Conservation (phyloP, 345 rosid species). For the Leavenworthia alabamica region DNA sequence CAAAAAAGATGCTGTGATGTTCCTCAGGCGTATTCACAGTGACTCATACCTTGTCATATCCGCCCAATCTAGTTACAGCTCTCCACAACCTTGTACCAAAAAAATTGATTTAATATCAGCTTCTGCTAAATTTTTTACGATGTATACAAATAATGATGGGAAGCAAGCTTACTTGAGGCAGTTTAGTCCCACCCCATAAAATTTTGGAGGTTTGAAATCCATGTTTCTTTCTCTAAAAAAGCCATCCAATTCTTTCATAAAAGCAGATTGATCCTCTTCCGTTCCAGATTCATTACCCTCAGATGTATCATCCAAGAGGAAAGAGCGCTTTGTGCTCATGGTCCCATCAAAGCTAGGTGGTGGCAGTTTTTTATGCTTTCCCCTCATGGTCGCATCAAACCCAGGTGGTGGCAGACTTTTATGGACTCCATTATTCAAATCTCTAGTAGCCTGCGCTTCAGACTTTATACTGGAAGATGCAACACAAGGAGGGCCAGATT, state of each 20-base stretch:
- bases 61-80: slow-evolving; percentile 79
- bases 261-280: slow-evolving; percentile 62
- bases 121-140: slow-evolving; percentile 4
- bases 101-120: slow-evolving; percentile 8
- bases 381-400: slow-evolving; percentile 32
- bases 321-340: slow-evolving; percentile 34
- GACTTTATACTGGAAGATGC: too few species aligned
- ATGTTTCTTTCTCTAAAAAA: slow-evolving; percentile 50
- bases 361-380: slow-evolving; percentile 25
- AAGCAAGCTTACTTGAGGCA: slow-evolving; percentile 64
- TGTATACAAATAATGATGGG: slow-evolving; percentile 2
- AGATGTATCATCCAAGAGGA: slow-evolving; percentile 39
- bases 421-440: too few species aligned
- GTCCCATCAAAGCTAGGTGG: slow-evolving; percentile 31
- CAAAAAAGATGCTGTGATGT: too few species aligned
- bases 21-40: too few species aligned
- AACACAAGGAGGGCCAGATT: too few species aligned
- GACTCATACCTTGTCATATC: slow-evolving; percentile 79
- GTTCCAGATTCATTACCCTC: slow-evolving; percentile 64
- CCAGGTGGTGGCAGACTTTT: slow-evolving; percentile 19
- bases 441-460: too few species aligned
- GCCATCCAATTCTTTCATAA: slow-evolving; percentile 69
- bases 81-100: slow-evolving; percentile 62
- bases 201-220: slow-evolving; percentile 87
- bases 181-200: slow-evolving; percentile 79